These are phyloP conservation scores for Tolypocladium amazonense DNA, from an alignment of 2,329 filamentous ascomycete species.

Conservation along the genomic window DNA sequence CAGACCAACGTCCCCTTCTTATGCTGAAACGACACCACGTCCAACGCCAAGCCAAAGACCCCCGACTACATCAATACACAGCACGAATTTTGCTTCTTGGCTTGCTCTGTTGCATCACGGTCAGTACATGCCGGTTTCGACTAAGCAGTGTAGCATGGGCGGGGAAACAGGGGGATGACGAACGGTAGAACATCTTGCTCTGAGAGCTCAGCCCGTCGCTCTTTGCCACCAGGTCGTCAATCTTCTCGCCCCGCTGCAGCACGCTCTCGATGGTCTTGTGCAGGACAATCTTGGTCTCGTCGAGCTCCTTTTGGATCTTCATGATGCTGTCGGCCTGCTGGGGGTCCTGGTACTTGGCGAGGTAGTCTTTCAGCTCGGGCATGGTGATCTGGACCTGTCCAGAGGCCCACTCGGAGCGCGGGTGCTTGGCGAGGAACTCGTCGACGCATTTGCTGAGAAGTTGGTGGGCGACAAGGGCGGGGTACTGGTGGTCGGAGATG, in stretches of 20 bases:
- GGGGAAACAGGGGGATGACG: conserved; percentile 15
- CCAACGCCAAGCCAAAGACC: conserved; percentile 20
- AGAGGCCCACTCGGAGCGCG: conserved; percentile 55
- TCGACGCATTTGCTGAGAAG: conserved; percentile 79
- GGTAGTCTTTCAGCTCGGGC: conserved; percentile 70
- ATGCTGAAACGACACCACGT: conserved; percentile 18
- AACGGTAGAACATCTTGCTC: conserved; percentile 97
- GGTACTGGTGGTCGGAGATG: conserved; percentile 68
- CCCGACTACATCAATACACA: conserved; percentile 53
- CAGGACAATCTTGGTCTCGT: conserved; percentile 94
- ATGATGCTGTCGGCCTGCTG: conserved; percentile 82
- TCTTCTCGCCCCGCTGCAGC: conserved; percentile 88
- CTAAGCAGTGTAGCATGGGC: not conserved
- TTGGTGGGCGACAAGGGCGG: conserved; percentile 71
- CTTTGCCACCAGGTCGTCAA: conserved; percentile 88
- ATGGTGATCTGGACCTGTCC: conserved; percentile 46
- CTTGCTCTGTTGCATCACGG: conserved; percentile 36
- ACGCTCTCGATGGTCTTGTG: conserved; percentile 92
- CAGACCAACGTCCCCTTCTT: conserved; percentile 13
- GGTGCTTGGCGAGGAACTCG: conserved; percentile 72
- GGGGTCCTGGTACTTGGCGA: conserved; percentile 70
- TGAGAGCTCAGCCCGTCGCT: conserved; percentile 81
- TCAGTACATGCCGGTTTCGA: conserved; percentile 1
- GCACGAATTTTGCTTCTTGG: conserved; percentile 75
- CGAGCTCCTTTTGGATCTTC: conserved; percentile 92